phyloP scores from a whole-genome alignment of 2,329 filamentous ascomycete species.

The Pseudogymnoascus sp. region DNA sequence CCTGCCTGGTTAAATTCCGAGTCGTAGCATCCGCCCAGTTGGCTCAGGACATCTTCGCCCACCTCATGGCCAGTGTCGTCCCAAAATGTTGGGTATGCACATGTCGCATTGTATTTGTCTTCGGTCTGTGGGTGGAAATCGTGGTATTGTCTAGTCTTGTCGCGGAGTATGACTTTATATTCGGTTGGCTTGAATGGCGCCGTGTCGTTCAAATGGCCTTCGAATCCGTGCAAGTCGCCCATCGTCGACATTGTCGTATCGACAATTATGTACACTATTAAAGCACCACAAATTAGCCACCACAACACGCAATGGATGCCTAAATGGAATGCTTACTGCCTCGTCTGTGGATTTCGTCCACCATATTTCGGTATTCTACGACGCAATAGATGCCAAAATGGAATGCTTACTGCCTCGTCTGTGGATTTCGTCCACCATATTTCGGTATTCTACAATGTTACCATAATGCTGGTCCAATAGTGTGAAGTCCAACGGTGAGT shows the following conservation, averaged over 20 bases:
- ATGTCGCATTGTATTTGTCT: slow-evolving; percentile 42
- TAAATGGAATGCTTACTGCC: slow-evolving; percentile 29
- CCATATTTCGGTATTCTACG: slow-evolving; percentile 46
- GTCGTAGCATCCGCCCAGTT: slow-evolving; percentile 25
- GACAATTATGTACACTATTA: slow-evolving; percentile 49
- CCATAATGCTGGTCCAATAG: slow-evolving; percentile 55
- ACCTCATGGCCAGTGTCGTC: slow-evolving; percentile 45
- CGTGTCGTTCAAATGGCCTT: slow-evolving; percentile 48
- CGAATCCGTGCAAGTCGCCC: slow-evolving; percentile 54
- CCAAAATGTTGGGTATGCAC: slow-evolving; percentile 54
- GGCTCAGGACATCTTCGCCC: slow-evolving; percentile 42
- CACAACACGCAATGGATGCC: background rate
- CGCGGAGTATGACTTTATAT: slow-evolving; percentile 38
- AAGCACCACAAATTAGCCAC: background rate
- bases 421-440: slow-evolving; percentile 50
- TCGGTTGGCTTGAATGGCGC: slow-evolving; percentile 47
- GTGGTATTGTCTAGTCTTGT: slow-evolving; percentile 51
- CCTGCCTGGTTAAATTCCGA: slow-evolving; percentile 49
- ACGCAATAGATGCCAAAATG: no score
- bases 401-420: slow-evolving; percentile 34
- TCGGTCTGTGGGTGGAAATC: slow-evolving; percentile 35
- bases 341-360: slow-evolving; percentile 49
- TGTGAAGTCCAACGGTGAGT: slow-evolving; percentile 49
- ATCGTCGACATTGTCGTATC: slow-evolving; percentile 59
- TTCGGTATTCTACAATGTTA: slow-evolving; percentile 47